Evolutionary conservation across 805 yeast genomes (phyloP).

Genomic region (Metschnikowia lochheadii): DNA sequence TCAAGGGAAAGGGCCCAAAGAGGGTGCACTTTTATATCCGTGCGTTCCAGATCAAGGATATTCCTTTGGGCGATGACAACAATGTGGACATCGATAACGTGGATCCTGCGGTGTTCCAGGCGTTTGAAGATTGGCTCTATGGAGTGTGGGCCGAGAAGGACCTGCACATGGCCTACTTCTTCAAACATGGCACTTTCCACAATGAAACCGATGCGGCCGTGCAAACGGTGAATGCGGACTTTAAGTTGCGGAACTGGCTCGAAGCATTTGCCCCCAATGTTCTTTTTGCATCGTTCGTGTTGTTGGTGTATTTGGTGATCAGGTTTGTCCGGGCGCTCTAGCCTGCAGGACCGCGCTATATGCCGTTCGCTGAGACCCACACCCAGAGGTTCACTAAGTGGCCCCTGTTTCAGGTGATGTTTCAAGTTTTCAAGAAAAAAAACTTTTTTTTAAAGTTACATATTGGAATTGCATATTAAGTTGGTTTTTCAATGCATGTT

Average conservation of each 20-base stretch:
- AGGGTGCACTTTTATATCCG: constrained; percentile 62
- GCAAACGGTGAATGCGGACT: constrained; percentile 15
- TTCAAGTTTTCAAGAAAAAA: no score
- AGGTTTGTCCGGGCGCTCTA: neutral
- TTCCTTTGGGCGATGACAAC: constrained; percentile 49
- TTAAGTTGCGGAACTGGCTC: constrained; percentile 10
- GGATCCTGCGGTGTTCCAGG: constrained; percentile 36
- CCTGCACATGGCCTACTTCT: constrained; percentile 57
- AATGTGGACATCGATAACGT: constrained; percentile 43
- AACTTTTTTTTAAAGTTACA: no score
- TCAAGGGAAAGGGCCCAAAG: constrained; percentile 70
- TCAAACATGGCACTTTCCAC: constrained; percentile 50
- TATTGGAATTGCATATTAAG: no score
- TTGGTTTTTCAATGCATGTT: no score
- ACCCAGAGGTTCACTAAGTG: no score
- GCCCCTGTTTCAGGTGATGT: no score
- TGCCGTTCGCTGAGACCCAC: neutral
- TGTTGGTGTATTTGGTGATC: neutral
- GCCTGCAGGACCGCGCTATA: neutral
- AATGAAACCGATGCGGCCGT: constrained; percentile 25
- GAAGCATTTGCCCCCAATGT: constrained; percentile 12
- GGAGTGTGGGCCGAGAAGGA: constrained; percentile 79
- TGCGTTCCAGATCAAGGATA: constrained; percentile 51
- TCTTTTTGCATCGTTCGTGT: constrained; percentile 5
- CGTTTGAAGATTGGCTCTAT: constrained; percentile 73